Percentiles rank a stretch among this genome's conserved stretches.
Evolutionary conservation across 495 filamentous ascomycete genomes (phyloP).

Genomic region (Neurospora sp.): DNA sequence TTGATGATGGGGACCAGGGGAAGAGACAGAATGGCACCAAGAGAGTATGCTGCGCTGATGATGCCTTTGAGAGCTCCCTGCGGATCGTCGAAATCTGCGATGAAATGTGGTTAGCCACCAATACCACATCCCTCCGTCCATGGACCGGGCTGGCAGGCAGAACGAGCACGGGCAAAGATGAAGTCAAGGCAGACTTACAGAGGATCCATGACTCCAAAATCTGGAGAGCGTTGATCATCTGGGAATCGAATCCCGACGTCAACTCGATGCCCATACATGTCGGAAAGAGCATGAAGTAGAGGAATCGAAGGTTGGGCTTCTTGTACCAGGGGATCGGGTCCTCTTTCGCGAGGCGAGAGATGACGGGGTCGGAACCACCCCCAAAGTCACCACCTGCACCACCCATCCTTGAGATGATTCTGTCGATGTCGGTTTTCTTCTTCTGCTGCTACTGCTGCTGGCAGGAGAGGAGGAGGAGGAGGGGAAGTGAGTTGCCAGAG

Average conservation of each 20-base stretch:
- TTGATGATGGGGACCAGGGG: constrained; percentile 49
- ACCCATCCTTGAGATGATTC: not conserved
- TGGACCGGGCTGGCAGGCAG: not conserved
- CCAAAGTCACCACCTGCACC: not conserved
- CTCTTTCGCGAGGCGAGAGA: constrained; percentile 37
- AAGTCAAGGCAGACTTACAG: constrained; percentile 26
- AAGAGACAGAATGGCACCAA: constrained; percentile 47
- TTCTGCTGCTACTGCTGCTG: not conserved
- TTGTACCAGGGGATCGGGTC: constrained; percentile 47
- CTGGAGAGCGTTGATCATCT: constrained; percentile 62
- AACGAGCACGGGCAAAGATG: not conserved
- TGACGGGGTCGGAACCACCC: constrained; percentile 27
- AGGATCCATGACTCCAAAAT: constrained; percentile 44
- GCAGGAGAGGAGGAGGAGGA: not conserved
- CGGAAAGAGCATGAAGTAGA: constrained; percentile 54
- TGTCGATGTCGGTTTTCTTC: not conserved
- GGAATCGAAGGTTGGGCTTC: constrained; percentile 48
- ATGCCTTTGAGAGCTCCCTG: constrained; percentile 33
- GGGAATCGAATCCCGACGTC: constrained; percentile 62
- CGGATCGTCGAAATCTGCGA: constrained; percentile 27
- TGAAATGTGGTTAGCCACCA: not conserved
- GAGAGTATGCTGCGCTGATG: constrained; percentile 38
- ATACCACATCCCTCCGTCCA: not conserved
- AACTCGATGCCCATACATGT: constrained; percentile 62
- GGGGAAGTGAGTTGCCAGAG: not conserved